Conservation (phyloP, 2,329 filamentous ascomycete species). For the Neoarthrinium moseri region DNA sequence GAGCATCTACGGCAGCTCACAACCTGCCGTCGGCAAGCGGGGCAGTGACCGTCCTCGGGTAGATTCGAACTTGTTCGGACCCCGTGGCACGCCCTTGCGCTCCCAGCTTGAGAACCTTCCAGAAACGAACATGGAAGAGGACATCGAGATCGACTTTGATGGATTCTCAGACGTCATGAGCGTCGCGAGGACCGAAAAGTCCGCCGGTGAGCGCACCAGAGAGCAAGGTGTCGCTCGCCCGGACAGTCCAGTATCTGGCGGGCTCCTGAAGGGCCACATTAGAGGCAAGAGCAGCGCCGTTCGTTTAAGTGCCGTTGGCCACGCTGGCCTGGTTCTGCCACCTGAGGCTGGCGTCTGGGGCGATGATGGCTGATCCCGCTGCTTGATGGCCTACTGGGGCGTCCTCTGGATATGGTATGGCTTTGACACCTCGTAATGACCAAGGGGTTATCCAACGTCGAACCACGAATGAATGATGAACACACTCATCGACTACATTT, state of each 20-base stretch:
- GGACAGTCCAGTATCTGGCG: conserved; percentile 30
- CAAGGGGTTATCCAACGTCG: too few species aligned
- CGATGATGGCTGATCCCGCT: conserved; percentile 34
- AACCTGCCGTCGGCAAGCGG: not conserved
- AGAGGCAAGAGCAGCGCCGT: conserved; percentile 36
- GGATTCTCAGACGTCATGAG: conserved; percentile 15
- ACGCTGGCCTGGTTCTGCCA: conserved; percentile 26
- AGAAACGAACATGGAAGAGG: conserved; percentile 13
- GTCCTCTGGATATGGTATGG: not conserved
- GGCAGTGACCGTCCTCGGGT: not conserved
- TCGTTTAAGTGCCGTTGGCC: conserved; percentile 40
- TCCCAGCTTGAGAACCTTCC: conserved; percentile 11
- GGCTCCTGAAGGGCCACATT: conserved; percentile 17
- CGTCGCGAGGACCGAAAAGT: not conserved
- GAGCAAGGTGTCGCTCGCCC: conserved; percentile 33
- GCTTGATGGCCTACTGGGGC: conserved; percentile 3
- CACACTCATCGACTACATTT: not conserved
- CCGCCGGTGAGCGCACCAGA: conserved; percentile 20
- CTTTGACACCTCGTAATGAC: too few species aligned
- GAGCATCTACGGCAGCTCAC: not conserved
- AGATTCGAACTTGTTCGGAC: conserved; percentile 2
- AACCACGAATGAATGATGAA: conserved; percentile 3
- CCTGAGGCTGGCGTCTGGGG: conserved; percentile 30
- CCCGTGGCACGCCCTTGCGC: conserved; percentile 5
- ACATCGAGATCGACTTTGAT: conserved; percentile 19